Base-by-base conservation (phyloP, 768 basidiomycete species). In the Solioccasus polychromus region DNA sequence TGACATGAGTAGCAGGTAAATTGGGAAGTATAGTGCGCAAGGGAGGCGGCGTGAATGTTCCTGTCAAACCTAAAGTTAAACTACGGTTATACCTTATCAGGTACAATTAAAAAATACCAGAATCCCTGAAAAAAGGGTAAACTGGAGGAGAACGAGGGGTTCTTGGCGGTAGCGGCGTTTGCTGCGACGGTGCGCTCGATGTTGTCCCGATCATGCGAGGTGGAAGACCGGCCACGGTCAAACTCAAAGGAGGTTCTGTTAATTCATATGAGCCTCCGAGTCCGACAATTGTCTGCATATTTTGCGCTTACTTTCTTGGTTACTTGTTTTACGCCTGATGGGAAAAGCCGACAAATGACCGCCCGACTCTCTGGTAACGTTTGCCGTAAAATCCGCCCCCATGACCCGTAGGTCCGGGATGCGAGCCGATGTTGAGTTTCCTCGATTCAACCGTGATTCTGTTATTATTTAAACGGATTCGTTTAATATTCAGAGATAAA, bases 1-100 rank as follows among this genome's bases (percentile, higher is more conserved):
- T 71, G 18, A 66, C 58, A 57, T 93, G 86, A 19, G 76, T 68
- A 0, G 79, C 71, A 10, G 80, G 74, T 11, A 93, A 70, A 11
- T 73, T 62, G 3, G 74, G 68, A 10, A 86, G 60, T 17, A 87
- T 64, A 11, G 73, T 70, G 29, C 64, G 68, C 10, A 83, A 51
- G 2, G 79, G 64, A 8, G 74, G 65, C 3, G 48, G 45, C 9
- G 62, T 58, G 2, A 20, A 19, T 40, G 15, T 17, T 4, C 42
- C 48, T 55, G 46, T 4, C 29, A 12, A 35, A 34, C 19, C 2
- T 8, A 28, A 17, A 15, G 8, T 34, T 12, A 28, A 24, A 26
- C 1, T 17, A 14, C 17, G 9, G 26, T 19, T 1, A 32, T 8
- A 17, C 8, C 2, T 15, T 8, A 18, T 26, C 7, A 9, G 11